Evolutionary conservation across 768 basidiomycete species (phyloP).

Genomic region (Clitopilus passeckerianus): DNA sequence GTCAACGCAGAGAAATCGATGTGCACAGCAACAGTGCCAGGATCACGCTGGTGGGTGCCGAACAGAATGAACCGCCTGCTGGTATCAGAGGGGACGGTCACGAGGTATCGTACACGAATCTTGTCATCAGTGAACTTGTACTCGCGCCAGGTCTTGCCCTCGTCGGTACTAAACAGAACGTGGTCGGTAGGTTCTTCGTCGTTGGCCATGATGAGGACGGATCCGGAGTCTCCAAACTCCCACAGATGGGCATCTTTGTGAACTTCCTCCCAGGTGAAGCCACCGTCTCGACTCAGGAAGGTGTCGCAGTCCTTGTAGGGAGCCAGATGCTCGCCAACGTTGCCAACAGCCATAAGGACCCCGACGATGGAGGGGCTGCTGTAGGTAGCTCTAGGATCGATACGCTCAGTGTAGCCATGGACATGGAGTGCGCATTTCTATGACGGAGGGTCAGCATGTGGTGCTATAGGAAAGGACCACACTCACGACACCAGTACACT

Average conservation of each 20-base stretch:
- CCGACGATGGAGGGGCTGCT: conserved; percentile 91
- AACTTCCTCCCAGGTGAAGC: conserved; percentile 98
- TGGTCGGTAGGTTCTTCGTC: conserved; percentile 92
- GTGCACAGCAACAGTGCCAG: conserved; percentile 66
- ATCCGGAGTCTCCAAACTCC: conserved; percentile 98
- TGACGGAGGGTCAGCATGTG: neutral
- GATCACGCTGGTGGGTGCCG: conserved; percentile 49
- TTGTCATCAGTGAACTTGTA: conserved; percentile 77
- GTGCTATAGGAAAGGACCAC: neutral
- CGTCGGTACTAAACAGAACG: conserved; percentile 84
- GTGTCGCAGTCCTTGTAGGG: conserved; percentile 88
- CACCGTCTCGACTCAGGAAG: conserved; percentile 93
- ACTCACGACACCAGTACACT: conserved; percentile 63
- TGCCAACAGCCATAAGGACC: conserved; percentile 93
- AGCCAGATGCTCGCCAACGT: conserved; percentile 81
- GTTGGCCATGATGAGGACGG: conserved; percentile 88
- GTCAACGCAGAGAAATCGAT: conserved; percentile 86
- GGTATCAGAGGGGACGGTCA: conserved; percentile 88
- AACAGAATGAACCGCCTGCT: conserved; percentile 88
- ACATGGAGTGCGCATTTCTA: conserved; percentile 86
- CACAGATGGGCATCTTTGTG: conserved; percentile 97
- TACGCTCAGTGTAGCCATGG: conserved; percentile 93
- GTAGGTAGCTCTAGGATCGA: conserved; percentile 87
- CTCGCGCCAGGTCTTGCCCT: conserved; percentile 84
- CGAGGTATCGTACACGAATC: conserved; percentile 69